Evolutionary conservation across 1,284 basidiomycete species (phyloP).

Genomic region (Paramarasmius palmivorus): DNA sequence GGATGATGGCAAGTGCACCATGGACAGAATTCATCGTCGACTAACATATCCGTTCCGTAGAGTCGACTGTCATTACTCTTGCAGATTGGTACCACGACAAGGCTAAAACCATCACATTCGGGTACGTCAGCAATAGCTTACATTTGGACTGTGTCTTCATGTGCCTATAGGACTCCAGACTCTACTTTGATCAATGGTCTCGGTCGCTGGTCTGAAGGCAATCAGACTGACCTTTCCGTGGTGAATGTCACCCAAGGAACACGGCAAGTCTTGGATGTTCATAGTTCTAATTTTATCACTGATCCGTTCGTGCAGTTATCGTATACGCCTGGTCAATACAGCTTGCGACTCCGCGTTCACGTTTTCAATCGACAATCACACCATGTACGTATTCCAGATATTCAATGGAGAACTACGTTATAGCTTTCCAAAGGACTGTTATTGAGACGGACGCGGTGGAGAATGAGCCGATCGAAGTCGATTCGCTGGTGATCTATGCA

Average conservation of each 20-base stretch:
- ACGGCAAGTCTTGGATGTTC: no score
- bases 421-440: conserved; percentile 5
- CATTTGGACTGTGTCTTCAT: neutral
- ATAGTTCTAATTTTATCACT: no score
- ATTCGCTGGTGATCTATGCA: conserved; percentile 18
- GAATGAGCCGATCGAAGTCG: conserved; percentile 14
- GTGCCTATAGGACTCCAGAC: conserved; percentile 28
- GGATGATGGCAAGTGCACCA: conserved; percentile 37
- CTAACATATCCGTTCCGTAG: conserved; percentile 10
- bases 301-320: no score
- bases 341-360: conserved; percentile 33
- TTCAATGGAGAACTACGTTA: conserved; percentile 11
- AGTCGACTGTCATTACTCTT: conserved; percentile 28
- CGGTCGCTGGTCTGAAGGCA: conserved; percentile 41
- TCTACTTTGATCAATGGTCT: no score
- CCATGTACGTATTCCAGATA: no score
- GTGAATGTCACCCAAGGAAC: conserved; percentile 25
- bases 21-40: neutral
- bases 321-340: conserved; percentile 50
- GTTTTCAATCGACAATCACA: conserved; percentile 37
- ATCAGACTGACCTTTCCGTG: conserved; percentile 25
- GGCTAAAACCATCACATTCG: neutral
- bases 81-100: conserved; percentile 33
- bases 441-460: conserved; percentile 20
- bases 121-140: neutral